phyloP scores from a whole-genome alignment of 1,284 basidiomycete genomes.

The Gomphus bonarii region DNA sequence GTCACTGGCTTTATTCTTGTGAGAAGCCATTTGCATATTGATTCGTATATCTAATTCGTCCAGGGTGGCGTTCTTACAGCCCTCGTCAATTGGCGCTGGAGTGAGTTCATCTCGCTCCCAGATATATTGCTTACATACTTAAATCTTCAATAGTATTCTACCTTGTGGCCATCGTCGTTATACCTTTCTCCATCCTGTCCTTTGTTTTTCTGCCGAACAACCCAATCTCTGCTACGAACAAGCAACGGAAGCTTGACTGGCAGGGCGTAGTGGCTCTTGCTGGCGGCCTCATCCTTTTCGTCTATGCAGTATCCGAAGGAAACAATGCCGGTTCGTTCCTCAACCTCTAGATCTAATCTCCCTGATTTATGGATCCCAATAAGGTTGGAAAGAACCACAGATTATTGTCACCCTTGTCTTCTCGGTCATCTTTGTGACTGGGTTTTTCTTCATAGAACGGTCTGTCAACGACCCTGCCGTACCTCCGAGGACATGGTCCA shows the following conservation, averaged over 20 bases:
- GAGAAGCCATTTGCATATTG: neutral
- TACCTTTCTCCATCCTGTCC: conserved; percentile 2
- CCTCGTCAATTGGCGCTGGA: conserved; percentile 6
- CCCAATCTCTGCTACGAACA: neutral
- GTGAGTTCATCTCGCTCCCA: neutral
- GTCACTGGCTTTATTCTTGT: conserved; percentile 9
- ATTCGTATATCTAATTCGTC: neutral
- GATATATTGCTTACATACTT: neutral
- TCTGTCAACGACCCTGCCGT: conserved; percentile 12
- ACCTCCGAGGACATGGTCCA: conserved; percentile 10
- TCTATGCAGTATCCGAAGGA: conserved; percentile 12
- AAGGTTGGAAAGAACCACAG: conserved; percentile 1
- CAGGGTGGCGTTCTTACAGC: conserved; percentile 10
- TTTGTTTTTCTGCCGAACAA: neutral
- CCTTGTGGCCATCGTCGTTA: conserved; percentile 7
- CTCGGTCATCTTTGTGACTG: conserved; percentile 1
- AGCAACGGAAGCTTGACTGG: conserved; percentile 5
- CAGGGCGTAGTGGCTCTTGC: conserved; percentile 4
- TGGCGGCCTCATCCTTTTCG: conserved; percentile 12
- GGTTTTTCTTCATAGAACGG: conserved; percentile 9
- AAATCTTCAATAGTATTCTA: conserved; percentile 6
- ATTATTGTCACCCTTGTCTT: conserved; percentile 8
- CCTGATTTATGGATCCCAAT: neutral
- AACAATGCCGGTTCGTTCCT: conserved; percentile 2
- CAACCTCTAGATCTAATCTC: neutral